phyloP scores from a whole-genome alignment of 352 stramenopile species.

The Phytophthora vignae region DNA sequence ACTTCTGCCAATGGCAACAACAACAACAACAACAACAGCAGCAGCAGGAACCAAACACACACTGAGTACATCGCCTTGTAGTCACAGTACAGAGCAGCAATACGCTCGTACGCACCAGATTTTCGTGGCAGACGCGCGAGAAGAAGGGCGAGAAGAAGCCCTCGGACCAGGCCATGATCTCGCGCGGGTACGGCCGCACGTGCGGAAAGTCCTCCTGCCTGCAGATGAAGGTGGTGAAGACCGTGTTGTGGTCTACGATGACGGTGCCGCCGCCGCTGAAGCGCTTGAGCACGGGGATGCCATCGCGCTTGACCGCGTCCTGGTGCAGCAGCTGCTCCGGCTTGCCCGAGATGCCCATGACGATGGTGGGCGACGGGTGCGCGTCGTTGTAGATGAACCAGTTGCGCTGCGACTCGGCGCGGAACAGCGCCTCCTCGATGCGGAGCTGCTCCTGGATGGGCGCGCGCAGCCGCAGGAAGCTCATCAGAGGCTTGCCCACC shows the following conservation, averaged over 20 bases:
- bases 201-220: conserved; percentile 80
- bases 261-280: conserved; percentile 98
- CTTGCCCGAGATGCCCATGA: conserved; percentile 97
- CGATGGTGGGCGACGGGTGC: conserved; percentile 81
- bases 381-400: conserved; percentile 88
- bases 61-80: conserved; percentile 2
- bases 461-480: conserved; percentile 73
- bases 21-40: neutral
- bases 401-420: conserved; percentile 82
- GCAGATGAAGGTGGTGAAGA: conserved; percentile 94
- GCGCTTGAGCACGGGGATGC: conserved; percentile 91
- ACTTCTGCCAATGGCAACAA: conserved; percentile 54
- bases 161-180: conserved; percentile 94
- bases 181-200: conserved; percentile 85
- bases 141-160: conserved; percentile 88
- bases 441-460: conserved; percentile 87
- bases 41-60: accelerated
- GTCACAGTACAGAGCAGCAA: neutral
- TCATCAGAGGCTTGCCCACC: conserved; percentile 58
- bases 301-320: conserved; percentile 76
- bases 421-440: conserved; percentile 95
- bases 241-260: conserved; percentile 94
- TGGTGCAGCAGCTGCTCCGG: conserved; percentile 91
- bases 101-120: conserved; percentile 26
- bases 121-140: conserved; percentile 48